These are phyloP conservation scores for Trifolium fragiferum DNA, from an alignment of 306 rosid species.

Conservation along the genomic window DNA sequence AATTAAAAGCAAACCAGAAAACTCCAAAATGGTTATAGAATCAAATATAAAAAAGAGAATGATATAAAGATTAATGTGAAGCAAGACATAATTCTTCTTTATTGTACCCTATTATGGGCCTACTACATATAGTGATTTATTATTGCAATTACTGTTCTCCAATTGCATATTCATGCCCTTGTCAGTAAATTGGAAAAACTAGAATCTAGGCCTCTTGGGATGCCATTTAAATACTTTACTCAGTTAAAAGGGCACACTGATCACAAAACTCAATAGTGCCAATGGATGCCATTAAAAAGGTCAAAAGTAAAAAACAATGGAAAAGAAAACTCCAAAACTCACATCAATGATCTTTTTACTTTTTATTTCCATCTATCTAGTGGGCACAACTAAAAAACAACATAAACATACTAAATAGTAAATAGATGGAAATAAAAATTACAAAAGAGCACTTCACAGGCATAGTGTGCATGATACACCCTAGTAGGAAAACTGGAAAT, in stretches of 20 bases:
- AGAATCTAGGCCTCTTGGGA: conserved; percentile 1
- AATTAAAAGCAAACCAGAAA: conserved; percentile 17
- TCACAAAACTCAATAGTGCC: conserved; percentile 21
- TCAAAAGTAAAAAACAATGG: background rate
- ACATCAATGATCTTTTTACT: no score
- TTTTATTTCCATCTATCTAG: background rate
- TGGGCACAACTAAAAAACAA: background rate
- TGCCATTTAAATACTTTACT: background rate
- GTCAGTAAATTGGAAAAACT: conserved; percentile 17
- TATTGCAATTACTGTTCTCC: background rate
- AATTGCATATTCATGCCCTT: conserved; percentile 1
- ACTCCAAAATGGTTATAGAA: conserved; percentile 24
- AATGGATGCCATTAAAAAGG: conserved; percentile 17
- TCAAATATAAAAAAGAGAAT: conserved; percentile 12
- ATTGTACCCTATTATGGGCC: background rate
- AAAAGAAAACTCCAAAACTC: no score
- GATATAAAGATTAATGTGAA: conserved; percentile 3
- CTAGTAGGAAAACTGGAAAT: background rate
- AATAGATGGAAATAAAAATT: conserved; percentile 8
- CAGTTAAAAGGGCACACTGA: background rate
- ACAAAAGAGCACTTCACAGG: background rate
- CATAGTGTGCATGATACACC: background rate
- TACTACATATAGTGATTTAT: background rate
- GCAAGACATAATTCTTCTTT: conserved; percentile 8
- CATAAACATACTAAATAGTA: conserved; percentile 21